A percentile compares a stretch with the other conserved stretches of the same genome.
These are phyloP conservation scores for Solanum pimpinellifolium DNA, from an alignment of 257 asterid genomes.

Conservation along the genomic window DNA sequence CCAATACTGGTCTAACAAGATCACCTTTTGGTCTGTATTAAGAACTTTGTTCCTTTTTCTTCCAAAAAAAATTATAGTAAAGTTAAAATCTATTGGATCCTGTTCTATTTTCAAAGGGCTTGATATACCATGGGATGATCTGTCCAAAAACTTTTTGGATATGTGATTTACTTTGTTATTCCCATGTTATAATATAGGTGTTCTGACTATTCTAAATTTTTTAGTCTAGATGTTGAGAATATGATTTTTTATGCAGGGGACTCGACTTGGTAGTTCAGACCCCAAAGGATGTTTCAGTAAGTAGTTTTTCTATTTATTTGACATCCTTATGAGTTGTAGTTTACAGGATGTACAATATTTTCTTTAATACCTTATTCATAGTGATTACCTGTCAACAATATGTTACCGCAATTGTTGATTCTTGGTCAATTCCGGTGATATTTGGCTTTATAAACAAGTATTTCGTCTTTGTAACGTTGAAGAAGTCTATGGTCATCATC, in stretches of 20 bases:
- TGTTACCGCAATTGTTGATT: not conserved
- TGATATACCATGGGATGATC: not conserved
- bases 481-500: not conserved
- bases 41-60: not conserved
- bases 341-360: not conserved
- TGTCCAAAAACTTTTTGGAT: not conserved
- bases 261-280: slow-evolving; percentile 97
- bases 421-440: not conserved
- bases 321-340: not conserved
- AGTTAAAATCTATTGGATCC: not conserved
- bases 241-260: slow-evolving; percentile 55
- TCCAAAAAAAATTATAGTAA: not conserved
- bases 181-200: not conserved
- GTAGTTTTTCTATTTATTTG: slow-evolving; percentile 24
- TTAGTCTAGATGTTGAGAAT: not conserved
- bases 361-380: not conserved
- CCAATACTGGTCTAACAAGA: not conserved
- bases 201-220: not conserved
- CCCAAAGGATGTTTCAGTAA: slow-evolving; percentile 99
- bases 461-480: not conserved
- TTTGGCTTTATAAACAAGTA: not conserved
- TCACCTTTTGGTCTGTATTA: not conserved
- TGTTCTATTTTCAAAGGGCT: not conserved
- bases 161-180: not conserved
- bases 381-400: not conserved